Percentiles rank a stretch among this genome's conserved stretches.
Conservation (phyloP, 345 rosid genomes). For the Citropsis articulata region DNA sequence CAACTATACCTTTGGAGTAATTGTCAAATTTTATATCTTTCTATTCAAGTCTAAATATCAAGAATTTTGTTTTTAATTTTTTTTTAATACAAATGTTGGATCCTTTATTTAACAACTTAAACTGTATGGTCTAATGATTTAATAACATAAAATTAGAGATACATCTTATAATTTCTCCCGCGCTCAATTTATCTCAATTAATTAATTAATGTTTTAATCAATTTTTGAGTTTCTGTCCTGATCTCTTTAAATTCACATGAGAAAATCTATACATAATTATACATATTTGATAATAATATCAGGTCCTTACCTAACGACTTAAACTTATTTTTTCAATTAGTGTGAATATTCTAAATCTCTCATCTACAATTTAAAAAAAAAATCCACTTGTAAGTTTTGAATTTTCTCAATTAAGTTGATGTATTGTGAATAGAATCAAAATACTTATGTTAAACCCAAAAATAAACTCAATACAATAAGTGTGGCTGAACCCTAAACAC, state of each 20-base stretch:
- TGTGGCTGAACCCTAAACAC: neutral
- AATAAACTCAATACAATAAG: neutral
- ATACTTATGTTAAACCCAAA: neutral
- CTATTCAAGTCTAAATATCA: neutral
- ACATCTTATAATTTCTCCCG: too few relatives aligned
- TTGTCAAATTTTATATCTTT: neutral
- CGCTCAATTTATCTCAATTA: too few relatives aligned
- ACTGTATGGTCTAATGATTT: neutral
- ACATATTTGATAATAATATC: too few relatives aligned
- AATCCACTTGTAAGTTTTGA: too few relatives aligned
- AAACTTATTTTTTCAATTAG: too few relatives aligned
- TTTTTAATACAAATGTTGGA: too few relatives aligned
- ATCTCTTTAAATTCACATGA: too few relatives aligned
- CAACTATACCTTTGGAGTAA: neutral
- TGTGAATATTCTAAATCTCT: neutral
- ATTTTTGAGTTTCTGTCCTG: too few relatives aligned
- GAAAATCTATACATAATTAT: rapidly evolving
- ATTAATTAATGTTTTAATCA: too few relatives aligned
- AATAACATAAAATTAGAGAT: neutral
- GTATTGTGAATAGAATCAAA: too few relatives aligned
- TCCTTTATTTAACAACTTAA: neutral
- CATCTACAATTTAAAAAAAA: neutral
- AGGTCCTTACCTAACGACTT: neutral
- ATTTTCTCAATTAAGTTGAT: too few relatives aligned
- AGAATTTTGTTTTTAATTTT: too few relatives aligned